Base-by-base conservation (phyloP, 768 basidiomycete genomes). In the Lactarius psammicola region DNA sequence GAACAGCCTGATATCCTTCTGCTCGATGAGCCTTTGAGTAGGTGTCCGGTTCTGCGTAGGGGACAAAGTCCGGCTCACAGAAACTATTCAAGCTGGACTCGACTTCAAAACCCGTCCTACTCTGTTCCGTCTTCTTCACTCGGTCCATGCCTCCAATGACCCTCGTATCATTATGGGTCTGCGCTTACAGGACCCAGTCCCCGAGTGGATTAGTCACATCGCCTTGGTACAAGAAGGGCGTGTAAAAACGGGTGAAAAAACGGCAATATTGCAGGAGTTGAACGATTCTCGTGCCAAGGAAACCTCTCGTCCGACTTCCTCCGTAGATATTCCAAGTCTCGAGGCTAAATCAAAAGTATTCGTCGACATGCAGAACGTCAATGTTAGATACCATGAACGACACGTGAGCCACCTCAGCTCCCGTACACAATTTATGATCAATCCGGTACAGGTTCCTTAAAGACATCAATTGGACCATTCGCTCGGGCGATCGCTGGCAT, bases 11-110 rank as follows among this genome's bases (percentile, higher is more conserved):
- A 87, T 66, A 73, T 98, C 23, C 73, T 98, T 28, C 75, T 98
- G 8, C 80, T 98, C n/a, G 95, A 97, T 67, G 96, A 98, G 74
- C 95, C 95, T 0, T 79, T 94, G 42, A 93, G 93, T 94, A 69
- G 64, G 87, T 8, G 42, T 57, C 51, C 8, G 5, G 59, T 49
- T 53, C 38, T 26, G 15, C 15, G 23, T 60, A 30, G 40, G 7
- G n/a, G 10, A 15, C 28, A 31, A 23, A 4, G 38, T 20, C 4
- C 34, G 56, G 55, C 42, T 46, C 38, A 61, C 59, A 13, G 9
- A 28, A 2, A 38, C 31, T 30, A 7, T 11, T 3, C n/a, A 62
- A 94, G 93, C 94, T 67, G 94, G 94, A 0, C 78, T 95, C 17
- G 94, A 95, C 70, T 77, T 80, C 4, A 69, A 80, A 17, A 86